A percentile compares a stretch with the other conserved stretches of the same genome.
phyloP scores from a whole-genome alignment of 257 asterid species.

The Fraxinus pennsylvanica region DNA sequence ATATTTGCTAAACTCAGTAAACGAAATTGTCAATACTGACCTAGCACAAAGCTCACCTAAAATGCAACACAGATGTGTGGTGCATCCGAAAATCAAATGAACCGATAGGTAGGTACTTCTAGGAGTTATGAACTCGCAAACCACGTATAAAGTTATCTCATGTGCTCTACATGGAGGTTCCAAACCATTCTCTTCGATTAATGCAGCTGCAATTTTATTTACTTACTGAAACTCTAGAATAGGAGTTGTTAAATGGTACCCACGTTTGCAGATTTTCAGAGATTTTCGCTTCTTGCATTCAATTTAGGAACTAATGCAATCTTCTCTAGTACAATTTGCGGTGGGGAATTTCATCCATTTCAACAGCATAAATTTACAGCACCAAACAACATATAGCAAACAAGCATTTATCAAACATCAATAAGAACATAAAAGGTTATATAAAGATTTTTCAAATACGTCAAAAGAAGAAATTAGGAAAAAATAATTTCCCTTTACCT shows the following conservation, averaged over 20 bases:
- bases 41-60: not conserved
- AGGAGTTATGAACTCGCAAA: too few relatives aligned
- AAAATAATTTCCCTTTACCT: not conserved
- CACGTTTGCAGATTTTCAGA: too few relatives aligned
- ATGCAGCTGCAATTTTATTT: not conserved
- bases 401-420: not conserved
- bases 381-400: not conserved
- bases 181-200: too few relatives aligned
- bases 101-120: not conserved
- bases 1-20: not conserved
- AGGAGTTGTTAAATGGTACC: not conserved
- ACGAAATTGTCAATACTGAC: not conserved
- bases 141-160: too few relatives aligned
- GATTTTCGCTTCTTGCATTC: too few relatives aligned
- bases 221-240: not conserved
- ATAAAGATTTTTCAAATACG: not conserved
- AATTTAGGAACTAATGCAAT: not conserved
- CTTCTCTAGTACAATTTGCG: too few relatives aligned
- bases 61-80: too few relatives aligned
- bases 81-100: not conserved
- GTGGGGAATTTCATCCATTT: not conserved
- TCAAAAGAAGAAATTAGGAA: not conserved
- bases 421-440: not conserved
- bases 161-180: too few relatives aligned
- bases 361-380: not conserved